These are phyloP conservation scores for Hypoxylon crocopeplum DNA, from an alignment of 495 filamentous ascomycete genomes.

Conservation along the genomic window DNA sequence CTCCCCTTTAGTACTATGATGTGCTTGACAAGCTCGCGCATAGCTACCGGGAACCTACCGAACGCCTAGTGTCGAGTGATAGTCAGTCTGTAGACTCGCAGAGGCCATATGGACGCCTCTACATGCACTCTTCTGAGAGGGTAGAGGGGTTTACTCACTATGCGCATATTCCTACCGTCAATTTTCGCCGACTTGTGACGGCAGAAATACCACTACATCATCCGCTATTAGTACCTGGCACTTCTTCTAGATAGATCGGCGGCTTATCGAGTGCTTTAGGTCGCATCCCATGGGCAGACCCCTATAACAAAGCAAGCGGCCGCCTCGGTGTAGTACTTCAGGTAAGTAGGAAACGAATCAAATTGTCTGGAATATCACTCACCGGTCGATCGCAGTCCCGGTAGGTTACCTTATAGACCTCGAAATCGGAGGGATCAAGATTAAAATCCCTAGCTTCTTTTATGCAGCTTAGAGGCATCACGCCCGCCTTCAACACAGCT, in stretches of 20 bases:
- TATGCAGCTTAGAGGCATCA: conserved; percentile 6
- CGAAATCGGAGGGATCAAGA: conserved; percentile 27
- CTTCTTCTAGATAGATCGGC: too few species aligned
- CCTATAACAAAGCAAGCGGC: too few species aligned
- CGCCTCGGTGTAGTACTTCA: not conserved
- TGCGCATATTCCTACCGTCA: conserved; percentile 27
- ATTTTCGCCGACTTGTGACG: conserved; percentile 35
- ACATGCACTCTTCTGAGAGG: too few species aligned
- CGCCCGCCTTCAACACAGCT: not conserved
- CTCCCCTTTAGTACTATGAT: conserved; percentile 22
- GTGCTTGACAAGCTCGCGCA: conserved; percentile 38
- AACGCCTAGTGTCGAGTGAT: conserved; percentile 13
- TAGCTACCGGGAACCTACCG: conserved; percentile 42
- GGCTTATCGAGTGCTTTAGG: too few species aligned
- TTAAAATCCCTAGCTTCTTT: not conserved
- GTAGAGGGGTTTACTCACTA: not conserved
- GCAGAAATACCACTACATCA: too few species aligned
- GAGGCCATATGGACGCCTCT: too few species aligned
- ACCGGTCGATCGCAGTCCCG: conserved; percentile 37
- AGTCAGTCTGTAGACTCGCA: not conserved
- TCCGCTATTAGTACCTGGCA: conserved; percentile 28
- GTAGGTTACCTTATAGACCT: conserved; percentile 42
- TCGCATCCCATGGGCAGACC: too few species aligned
- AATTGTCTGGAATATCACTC: too few species aligned
- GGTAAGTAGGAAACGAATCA: not conserved